phyloP scores from a whole-genome alignment of 2,329 filamentous ascomycete species.

The Cercospora janseana region DNA sequence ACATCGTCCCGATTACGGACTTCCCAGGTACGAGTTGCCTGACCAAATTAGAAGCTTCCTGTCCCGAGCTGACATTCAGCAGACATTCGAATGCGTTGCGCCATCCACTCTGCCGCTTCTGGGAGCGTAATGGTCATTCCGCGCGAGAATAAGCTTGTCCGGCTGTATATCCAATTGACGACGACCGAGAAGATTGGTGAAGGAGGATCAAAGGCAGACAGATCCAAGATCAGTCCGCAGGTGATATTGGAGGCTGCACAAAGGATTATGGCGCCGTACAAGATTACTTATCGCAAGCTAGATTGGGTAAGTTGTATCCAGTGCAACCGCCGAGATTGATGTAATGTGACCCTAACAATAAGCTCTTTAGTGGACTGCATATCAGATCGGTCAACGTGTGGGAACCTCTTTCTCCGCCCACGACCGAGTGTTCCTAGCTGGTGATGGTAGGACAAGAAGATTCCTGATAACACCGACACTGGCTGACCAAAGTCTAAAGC shows the following conservation, averaged over 20 bases:
- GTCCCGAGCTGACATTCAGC: too few relatives aligned
- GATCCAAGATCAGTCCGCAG: conserved; percentile 7
- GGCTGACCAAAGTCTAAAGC: not conserved
- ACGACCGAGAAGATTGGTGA: conserved; percentile 43
- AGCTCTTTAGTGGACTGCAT: conserved; percentile 66
- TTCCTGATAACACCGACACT: not conserved
- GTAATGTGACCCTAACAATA: conserved; percentile 39
- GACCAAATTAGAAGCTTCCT: too few relatives aligned
- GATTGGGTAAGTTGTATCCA: conserved; percentile 7
- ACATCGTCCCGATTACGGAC: conserved; percentile 31
- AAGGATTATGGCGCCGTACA: conserved; percentile 64
- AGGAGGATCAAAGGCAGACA: conserved; percentile 56
- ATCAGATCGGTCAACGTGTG: conserved; percentile 71
- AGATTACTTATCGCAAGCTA: conserved; percentile 52
- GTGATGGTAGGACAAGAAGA: conserved; percentile 58
- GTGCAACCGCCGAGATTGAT: not conserved
- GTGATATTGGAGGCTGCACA: conserved; percentile 48
- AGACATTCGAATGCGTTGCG: conserved; percentile 76
- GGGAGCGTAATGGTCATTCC: conserved; percentile 78
- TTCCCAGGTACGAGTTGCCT: too few relatives aligned
- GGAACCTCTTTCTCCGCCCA: conserved; percentile 50
- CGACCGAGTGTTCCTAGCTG: conserved; percentile 69
- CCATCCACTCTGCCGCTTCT: conserved; percentile 62
- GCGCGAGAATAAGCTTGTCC: conserved; percentile 49
- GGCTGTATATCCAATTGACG: conserved; percentile 33